Base-by-base conservation (phyloP, 345 rosid species). In the Arabis alpina region DNA sequence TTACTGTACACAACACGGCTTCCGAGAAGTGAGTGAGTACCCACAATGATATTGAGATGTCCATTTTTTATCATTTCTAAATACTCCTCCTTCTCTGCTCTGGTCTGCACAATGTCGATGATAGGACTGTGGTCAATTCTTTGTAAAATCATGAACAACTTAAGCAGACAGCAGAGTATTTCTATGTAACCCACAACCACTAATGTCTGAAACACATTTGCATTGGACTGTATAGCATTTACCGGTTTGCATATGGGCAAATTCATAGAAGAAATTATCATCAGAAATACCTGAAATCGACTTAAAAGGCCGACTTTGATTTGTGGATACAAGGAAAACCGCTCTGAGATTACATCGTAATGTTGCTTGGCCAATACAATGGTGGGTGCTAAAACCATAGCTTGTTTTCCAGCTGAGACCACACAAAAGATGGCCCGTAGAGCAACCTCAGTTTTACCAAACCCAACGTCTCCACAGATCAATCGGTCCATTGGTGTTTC, bases 371-470 rank as follows among this genome's bases (percentile, higher is more conserved):
- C 98, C 75, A 93, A 71, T 64, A 93, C 97, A 82, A 87, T 86
- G 28, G 97, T 93, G 6, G 98, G 98, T 41, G 98, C 97, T 61
- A 93, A 82, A 75, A 93, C 88, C 98, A 93, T 93, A 68, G 96
- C 89, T 85, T 93, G 97, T 81, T 88, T 93, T 75, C 94, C 92
- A 39, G 96, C 80, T n/a, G 89, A 87, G 47, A 90, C 85, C 30
- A 87, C 96, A 78, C 88, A 86, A 71, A 87, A 87, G 65, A 90
- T 87, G 76, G 94, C 98, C 59, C 98, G 93, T 43, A 93, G 72
- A 64, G 96, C 98, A 76, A 91, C 98, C 80, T 93, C 97, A 37
- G 98, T 91, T 82, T 93, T 93, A 55, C 98, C 98, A 85, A 93
- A 93, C 42, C 98, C 98, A 81, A 91, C 97, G 81, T 91, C 98